phyloP scores from a whole-genome alignment of 2,329 filamentous ascomycete genomes.

The Onygenales sp. region DNA sequence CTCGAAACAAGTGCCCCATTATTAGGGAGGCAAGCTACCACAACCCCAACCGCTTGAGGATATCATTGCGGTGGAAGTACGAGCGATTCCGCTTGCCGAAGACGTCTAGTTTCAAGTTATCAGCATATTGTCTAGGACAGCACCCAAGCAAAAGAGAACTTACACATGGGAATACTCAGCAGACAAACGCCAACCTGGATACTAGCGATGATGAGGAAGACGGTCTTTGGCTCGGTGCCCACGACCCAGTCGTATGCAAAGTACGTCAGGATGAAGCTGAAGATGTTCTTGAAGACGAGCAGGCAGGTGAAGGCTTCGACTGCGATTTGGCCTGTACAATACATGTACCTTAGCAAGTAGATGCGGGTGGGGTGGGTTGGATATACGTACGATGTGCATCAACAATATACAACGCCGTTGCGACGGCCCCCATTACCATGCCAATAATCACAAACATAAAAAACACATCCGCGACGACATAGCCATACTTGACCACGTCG shows the following conservation, averaged over 20 bases:
- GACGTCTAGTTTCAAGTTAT: slow-evolving; percentile 47
- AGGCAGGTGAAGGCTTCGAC: slow-evolving; percentile 85
- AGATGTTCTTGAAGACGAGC: slow-evolving; percentile 90
- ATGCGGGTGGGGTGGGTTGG: slow-evolving; percentile 3
- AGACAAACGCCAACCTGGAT: slow-evolving; percentile 71
- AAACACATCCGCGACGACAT: slow-evolving; percentile 68
- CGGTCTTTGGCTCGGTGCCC: slow-evolving; percentile 42
- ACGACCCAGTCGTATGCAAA: slow-evolving; percentile 78
- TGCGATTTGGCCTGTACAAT: slow-evolving; percentile 56
- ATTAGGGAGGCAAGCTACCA: background rate
- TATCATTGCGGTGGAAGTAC: slow-evolving; percentile 66
- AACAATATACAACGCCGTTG: slow-evolving; percentile 77
- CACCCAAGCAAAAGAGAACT: slow-evolving; percentile 31
- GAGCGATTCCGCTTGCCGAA: slow-evolving; percentile 68
- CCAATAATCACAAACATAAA: slow-evolving; percentile 76
- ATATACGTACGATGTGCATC: slow-evolving; percentile 72
- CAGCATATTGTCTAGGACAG: background rate
- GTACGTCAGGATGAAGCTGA: slow-evolving; percentile 77
- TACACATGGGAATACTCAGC: slow-evolving; percentile 69
- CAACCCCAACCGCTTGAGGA: slow-evolving; percentile 42
- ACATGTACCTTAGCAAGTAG: slow-evolving; percentile 8
- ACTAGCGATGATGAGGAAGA: slow-evolving; percentile 63
- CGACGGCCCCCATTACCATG: slow-evolving; percentile 86
- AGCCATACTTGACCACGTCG: slow-evolving; percentile 54
- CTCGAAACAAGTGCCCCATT: too few species aligned